Evolutionary conservation across 176 grass and related monocot species (phyloP).

Genomic region (Themeda triandra): DNA sequence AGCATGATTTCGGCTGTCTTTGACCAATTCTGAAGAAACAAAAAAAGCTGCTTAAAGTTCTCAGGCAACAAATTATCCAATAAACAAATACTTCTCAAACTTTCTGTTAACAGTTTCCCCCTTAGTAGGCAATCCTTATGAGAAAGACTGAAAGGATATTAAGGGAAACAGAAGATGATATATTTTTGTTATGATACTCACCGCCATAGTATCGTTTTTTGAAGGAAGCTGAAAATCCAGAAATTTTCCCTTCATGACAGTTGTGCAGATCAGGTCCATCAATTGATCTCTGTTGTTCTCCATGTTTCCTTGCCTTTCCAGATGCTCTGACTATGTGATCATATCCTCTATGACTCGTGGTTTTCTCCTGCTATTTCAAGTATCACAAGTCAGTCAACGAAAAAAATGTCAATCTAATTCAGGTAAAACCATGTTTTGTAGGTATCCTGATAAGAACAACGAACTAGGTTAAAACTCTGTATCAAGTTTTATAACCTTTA

Average conservation of each 20-base stretch:
- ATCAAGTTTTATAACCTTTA: not conserved
- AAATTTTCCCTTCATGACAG: slow-evolving; percentile 20
- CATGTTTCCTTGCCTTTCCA: slow-evolving; percentile 25
- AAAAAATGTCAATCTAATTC: not conserved
- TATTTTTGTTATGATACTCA: slow-evolving; percentile 14
- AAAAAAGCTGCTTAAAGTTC: slow-evolving; percentile 6
- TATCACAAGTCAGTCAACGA: not conserved
- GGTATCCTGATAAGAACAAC: not conserved
- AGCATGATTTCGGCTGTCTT: slow-evolving; percentile 6
- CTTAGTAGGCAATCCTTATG: not conserved
- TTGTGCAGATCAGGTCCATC: slow-evolving; percentile 4
- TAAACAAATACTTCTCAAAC: not conserved
- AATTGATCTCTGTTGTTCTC: slow-evolving; percentile 30
- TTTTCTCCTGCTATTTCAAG: slow-evolving; percentile 38
- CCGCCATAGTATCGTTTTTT: slow-evolving; percentile 49
- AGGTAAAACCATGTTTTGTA: not conserved
- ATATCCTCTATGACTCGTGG: slow-evolving; percentile 22
- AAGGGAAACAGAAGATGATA: not conserved
- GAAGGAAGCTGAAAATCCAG: slow-evolving; percentile 43
- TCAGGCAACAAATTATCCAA: not conserved
- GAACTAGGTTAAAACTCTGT: not conserved
- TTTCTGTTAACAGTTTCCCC: not conserved
- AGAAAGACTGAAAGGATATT: not conserved
- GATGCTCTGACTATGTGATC: slow-evolving; percentile 28
- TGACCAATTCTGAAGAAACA: slow-evolving; percentile 40